Percentiles rank a stretch among this genome's conserved stretches.
Evolutionary conservation across 345 rosid genomes (phyloP).

Genomic region (Eucalyptus regnans): DNA sequence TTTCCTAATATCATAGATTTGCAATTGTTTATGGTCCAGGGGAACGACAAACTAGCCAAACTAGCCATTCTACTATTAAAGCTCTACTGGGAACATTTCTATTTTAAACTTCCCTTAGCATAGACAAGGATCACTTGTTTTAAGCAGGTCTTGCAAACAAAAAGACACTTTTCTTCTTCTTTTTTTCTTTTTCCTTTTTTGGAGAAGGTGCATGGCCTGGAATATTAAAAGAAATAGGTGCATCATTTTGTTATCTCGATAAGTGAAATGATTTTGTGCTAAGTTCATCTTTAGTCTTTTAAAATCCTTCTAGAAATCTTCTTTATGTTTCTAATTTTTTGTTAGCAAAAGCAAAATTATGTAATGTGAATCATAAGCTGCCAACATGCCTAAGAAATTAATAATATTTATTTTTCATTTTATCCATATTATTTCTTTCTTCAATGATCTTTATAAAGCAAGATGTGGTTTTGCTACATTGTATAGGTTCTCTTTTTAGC

Average conservation of each 20-base stretch:
- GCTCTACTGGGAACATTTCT: slow-evolving; percentile 24
- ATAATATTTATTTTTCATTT: neutral
- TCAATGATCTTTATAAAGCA: neutral
- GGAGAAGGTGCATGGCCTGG: too few relatives aligned
- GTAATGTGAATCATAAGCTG: neutral
- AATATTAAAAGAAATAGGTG: neutral
- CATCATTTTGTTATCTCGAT: neutral
- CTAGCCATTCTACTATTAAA: too few relatives aligned
- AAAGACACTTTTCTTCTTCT: slow-evolving; percentile 39
- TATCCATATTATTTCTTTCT: neutral
- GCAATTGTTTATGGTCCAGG: neutral
- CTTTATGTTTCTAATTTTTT: neutral
- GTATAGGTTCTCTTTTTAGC: neutral
- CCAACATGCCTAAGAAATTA: neutral
- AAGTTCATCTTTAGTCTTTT: neutral
- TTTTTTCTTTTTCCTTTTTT: too few relatives aligned
- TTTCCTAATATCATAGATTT: too few relatives aligned
- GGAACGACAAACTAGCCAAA: too few relatives aligned
- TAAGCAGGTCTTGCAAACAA: slow-evolving; percentile 36
- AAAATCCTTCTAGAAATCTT: neutral
- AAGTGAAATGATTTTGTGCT: neutral
- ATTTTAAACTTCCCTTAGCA: slow-evolving; percentile 69
- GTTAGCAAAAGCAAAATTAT: neutral
- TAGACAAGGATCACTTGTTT: slow-evolving; percentile 40
- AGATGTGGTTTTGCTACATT: neutral